phyloP scores from a whole-genome alignment of 441 rosid species.

The Pelargonium citronellum region DNA sequence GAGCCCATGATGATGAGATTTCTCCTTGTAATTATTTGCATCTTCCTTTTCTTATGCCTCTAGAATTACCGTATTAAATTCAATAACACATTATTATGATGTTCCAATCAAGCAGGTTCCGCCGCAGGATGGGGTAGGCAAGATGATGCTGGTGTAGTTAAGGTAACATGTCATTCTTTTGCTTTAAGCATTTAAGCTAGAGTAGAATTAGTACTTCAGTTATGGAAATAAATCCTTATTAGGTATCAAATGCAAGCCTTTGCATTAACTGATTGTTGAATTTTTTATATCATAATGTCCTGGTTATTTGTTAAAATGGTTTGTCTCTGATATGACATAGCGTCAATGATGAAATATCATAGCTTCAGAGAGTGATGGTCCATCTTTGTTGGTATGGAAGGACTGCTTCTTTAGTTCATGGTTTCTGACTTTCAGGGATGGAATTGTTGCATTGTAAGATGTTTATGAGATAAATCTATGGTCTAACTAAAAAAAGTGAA shows the following conservation, averaged over 20 bases:
- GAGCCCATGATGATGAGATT: background rate
- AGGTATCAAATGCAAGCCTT: background rate
- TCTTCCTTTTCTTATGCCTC: background rate
- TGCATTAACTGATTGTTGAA: background rate
- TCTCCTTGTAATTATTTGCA: background rate
- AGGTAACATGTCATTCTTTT: slow-evolving; percentile 39
- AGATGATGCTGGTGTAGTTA: slow-evolving; percentile 92
- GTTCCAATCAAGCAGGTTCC: slow-evolving; percentile 51
- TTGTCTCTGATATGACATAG: background rate
- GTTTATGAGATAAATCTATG: background rate
- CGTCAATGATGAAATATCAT: background rate
- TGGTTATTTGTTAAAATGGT: slow-evolving; percentile 2
- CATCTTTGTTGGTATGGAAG: slow-evolving; percentile 1
- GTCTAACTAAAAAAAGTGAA: background rate
- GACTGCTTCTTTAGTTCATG: slow-evolving; percentile 1
- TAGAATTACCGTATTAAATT: background rate
- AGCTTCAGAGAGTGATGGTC: background rate
- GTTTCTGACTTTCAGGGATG: background rate
- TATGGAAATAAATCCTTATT: background rate
- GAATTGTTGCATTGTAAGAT: background rate
- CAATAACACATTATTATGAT: slow-evolving; percentile 2
- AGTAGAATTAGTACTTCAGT: background rate
- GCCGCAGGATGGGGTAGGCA: slow-evolving; percentile 97
- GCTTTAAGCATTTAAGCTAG: slow-evolving; percentile 8
- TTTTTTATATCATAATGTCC: background rate